Evolutionary conservation across 2,329 filamentous ascomycete genomes (phyloP).

Genomic region (Fusarium domesticum): DNA sequence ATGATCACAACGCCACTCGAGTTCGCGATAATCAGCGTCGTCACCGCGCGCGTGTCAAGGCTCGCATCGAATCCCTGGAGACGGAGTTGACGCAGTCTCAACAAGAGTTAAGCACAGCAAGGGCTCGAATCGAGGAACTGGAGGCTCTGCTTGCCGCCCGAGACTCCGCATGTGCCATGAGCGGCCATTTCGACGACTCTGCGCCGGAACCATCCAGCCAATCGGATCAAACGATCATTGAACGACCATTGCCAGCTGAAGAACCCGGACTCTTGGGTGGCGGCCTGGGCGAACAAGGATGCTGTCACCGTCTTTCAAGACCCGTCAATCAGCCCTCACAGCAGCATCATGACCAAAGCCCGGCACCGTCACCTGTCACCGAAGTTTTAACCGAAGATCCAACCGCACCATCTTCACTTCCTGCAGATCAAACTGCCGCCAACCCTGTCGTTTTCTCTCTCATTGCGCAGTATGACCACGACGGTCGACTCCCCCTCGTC

Average conservation of each 20-base stretch:
- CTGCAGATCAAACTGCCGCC: neutral
- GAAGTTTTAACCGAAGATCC: neutral
- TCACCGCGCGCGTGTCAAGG: conserved; percentile 44
- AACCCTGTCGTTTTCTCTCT: neutral
- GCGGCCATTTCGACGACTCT: neutral
- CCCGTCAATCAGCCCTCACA: neutral
- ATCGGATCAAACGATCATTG: neutral
- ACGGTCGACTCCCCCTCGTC: neutral
- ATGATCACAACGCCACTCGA: conserved; percentile 34
- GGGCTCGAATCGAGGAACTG: conserved; percentile 1
- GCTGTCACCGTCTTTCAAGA: neutral
- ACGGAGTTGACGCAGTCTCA: conserved; percentile 18
- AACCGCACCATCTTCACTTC: neutral
- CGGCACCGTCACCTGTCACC: neutral
- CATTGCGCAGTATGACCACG: neutral
- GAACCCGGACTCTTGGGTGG: neutral
- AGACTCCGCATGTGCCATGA: neutral
- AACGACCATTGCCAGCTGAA: neutral
- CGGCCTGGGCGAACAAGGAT: neutral
- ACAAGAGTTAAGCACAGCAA: conserved; percentile 3
- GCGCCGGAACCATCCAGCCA: neutral
- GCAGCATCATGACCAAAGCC: neutral
- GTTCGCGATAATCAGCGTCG: conserved; percentile 52
- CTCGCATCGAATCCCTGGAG: conserved; percentile 35
- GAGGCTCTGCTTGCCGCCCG: neutral